Base-by-base conservation (phyloP, 352 stramenopile genomes). In the Globisporangium nunn region DNA sequence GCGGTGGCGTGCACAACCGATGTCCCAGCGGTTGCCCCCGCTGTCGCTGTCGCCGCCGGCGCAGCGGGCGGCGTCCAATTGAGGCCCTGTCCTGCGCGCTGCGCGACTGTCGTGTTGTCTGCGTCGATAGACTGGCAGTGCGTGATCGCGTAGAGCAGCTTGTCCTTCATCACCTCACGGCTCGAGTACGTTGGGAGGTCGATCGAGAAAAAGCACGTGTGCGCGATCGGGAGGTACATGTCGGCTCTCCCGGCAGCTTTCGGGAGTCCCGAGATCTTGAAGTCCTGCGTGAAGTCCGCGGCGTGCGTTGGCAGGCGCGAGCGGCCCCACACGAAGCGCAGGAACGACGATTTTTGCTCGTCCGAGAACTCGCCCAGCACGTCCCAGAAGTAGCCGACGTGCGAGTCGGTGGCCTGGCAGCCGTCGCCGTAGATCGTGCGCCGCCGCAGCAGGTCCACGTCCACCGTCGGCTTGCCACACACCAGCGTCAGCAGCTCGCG, bases 301-400 rank as follows among this genome's bases (percentile, higher is more conserved):
- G 86, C 75, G 62, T 97, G 71, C 47, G 87, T 86, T 54, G 94
- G 94, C 66, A 98, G 51, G 40, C 91, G 78, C n/a, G 85, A 95
- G 47, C 85, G 74, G 1, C 85, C 85, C 82, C 85, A 94, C 29
- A 95, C 85, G 29, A 95, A 95, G 3, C 85, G 84, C 50, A 97
- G 54, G 58, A 97, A 96, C 40, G 86, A 86, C 28, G 87, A 93
- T 56, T 94, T 95, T 49, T 97, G 86, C 50, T 96, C 84, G 50
- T 94, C 77, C 10, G 65, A 94, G 62, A 98, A 96, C 43, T 85
- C 78, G 41, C 58, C 39, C 18, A 98, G 59, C 17, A 94, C 85
- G 35, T 96, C 76, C 91, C 91, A 98, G 63, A 98, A 98, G 73
- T 71, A 91, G 41, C 71, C 72, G 52, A 98, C 84, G 66, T 97